Base-by-base conservation (phyloP, 1,284 basidiomycete genomes). In the Malassezia slooffiae region DNA sequence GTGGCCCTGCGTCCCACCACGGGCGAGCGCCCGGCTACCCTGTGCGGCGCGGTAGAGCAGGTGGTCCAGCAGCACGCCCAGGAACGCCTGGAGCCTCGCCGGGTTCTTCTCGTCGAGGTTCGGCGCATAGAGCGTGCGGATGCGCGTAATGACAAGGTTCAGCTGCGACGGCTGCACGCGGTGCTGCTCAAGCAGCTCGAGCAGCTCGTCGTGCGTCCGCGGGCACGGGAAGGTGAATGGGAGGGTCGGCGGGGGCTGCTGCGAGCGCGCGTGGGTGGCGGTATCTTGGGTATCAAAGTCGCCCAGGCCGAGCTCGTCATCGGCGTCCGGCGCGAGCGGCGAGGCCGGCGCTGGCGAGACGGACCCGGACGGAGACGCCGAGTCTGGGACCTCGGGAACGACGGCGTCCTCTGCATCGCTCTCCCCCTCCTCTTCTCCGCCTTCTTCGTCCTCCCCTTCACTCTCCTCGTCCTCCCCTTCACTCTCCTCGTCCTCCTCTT, bases 151-250 rank as follows among this genome's bases (percentile, higher is more conserved):
- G 5, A 97, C 86, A 0, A 75, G 82, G 2, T 83, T 79, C 5
- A 95, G 71, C 50, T 91, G 82, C 28, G 54, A 50, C 13, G 57
- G 45, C 27, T 52, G 43, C 31, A 65, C 57, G 5, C 76, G 72
- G 16, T 90, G 67, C 28, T 75, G 75, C 16, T 83, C 79, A 2
- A 95, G 68, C 13, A 91, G 80, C 16, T 83, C 79, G 31, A 95
- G 76, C 55, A 97, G 83, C 52, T 93, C 86, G 37, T 85, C 83
- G 57, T 96, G 87, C 2, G 75, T 80, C 5, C 77, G 70, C 0
- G 93, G 93, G 62, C 88, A 93, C 20, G 83, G 76, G 70, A 95
- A 97, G 1, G 85, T 95, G 70, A 79, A 97, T 0, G 91, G 90
- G 2, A 96, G 5, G 54, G 48, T 54, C 33, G 45, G 50, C 3